Evolutionary conservation across 371 early-diverging fungal species (phyloP).

Genomic region (Mucor circinelloides): DNA sequence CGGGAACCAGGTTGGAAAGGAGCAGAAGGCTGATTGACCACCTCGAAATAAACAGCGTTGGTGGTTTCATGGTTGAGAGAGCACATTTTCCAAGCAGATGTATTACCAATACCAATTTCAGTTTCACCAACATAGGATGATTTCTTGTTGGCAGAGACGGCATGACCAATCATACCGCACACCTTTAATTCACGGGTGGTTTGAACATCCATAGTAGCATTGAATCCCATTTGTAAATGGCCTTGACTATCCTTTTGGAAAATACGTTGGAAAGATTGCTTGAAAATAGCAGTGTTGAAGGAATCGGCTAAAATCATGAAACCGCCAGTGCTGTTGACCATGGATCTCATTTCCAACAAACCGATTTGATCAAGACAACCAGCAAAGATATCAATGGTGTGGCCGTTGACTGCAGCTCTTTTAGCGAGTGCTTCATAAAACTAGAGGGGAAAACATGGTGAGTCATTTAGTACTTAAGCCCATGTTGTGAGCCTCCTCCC

Average conservation of each 20-base stretch:
- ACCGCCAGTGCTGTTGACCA: constrained; percentile 95
- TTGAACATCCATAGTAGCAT: constrained; percentile 96
- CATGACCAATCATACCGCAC: constrained; percentile 96
- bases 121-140: constrained; percentile 93
- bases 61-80: constrained; percentile 87
- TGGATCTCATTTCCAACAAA: constrained; percentile 95
- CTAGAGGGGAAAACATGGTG: constrained; percentile 29
- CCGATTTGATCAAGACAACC: constrained; percentile 66
- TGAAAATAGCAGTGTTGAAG: constrained; percentile 95
- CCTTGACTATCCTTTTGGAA: constrained; percentile 92
- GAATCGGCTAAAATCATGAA: constrained; percentile 96
- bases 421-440: constrained; percentile 94
- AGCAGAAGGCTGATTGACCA: constrained; percentile 83
- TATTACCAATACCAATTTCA: constrained; percentile 97
- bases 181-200: constrained; percentile 94
- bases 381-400: constrained; percentile 57
- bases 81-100: constrained; percentile 95
- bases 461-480: too few relatives aligned
- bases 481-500: too few relatives aligned
- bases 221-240: constrained; percentile 94
- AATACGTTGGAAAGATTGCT: constrained; percentile 93
- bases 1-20: constrained; percentile 85
- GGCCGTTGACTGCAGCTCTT: constrained; percentile 74
- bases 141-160: constrained; percentile 90
- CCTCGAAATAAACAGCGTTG: constrained; percentile 94